These are phyloP conservation scores for Aspergillus fructus DNA, from an alignment of 2,329 filamentous ascomycete species.

Conservation along the genomic window DNA sequence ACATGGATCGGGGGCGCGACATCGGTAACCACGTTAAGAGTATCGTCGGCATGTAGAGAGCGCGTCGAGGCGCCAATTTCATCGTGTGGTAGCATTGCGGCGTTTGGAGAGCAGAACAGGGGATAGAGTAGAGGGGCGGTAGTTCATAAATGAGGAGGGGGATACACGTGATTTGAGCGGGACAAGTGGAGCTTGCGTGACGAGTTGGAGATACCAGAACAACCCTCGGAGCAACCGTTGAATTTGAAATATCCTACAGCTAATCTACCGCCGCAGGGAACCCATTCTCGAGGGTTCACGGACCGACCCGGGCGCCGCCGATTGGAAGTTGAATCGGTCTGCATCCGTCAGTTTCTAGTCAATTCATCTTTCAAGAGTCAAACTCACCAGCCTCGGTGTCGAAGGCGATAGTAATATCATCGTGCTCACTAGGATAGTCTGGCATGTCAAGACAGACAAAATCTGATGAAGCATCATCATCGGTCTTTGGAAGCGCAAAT, in stretches of 20 bases:
- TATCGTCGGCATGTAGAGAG: conserved; percentile 80
- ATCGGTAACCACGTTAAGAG: conserved; percentile 70
- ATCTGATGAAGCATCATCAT: conserved; percentile 56
- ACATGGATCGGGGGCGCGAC: conserved; percentile 88
- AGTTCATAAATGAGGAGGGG: neutral
- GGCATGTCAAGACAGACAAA: conserved; percentile 85
- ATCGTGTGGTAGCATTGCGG: conserved; percentile 26
- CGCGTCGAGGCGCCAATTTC: conserved; percentile 59
- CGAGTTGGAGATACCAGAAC: neutral
- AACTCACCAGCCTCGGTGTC: conserved; percentile 72
- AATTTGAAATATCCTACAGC: neutral
- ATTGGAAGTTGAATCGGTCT: conserved; percentile 41
- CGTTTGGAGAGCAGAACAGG: neutral
- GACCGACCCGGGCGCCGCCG: conserved; percentile 38
- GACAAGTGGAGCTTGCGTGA: neutral
- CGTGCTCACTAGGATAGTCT: conserved; percentile 87
- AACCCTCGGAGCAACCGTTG: neutral
- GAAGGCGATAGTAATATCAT: conserved; percentile 84
- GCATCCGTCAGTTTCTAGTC: conserved; percentile 6
- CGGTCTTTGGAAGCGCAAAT: conserved; percentile 71
- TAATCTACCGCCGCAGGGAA: conserved; percentile 38
- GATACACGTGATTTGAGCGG: conserved; percentile 8
- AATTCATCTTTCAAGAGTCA: neutral
- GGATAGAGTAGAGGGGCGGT: neutral
- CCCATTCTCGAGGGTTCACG: conserved; percentile 41